phyloP scores from a whole-genome alignment of 345 rosid species.

The Salix arbutifolia region DNA sequence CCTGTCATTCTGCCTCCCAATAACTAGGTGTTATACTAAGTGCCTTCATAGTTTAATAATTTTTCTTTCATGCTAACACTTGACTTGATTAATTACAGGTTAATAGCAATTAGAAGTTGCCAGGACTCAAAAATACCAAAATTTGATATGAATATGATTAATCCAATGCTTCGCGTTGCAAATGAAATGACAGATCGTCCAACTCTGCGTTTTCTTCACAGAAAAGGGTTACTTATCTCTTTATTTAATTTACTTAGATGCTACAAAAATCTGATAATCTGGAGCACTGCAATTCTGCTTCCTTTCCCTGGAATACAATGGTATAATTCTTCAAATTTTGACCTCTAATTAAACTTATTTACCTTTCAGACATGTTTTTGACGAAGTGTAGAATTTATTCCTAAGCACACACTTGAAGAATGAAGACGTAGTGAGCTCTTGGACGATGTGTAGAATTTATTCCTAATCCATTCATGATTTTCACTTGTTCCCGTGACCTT shows the following conservation, averaged over 20 bases:
- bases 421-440: neutral
- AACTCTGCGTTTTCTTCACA: too few relatives aligned
- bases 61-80: too few relatives aligned
- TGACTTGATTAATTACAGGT: too few relatives aligned
- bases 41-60: too few relatives aligned
- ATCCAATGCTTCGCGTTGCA: too few relatives aligned
- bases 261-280: neutral
- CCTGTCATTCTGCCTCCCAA: too few relatives aligned
- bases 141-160: too few relatives aligned
- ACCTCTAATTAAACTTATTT: neutral
- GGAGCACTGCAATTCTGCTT: neutral
- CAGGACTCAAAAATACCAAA: too few relatives aligned
- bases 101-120: too few relatives aligned
- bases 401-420: neutral
- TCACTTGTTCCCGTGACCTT: neutral
- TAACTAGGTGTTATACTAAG: too few relatives aligned
- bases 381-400: neutral
- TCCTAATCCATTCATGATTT: neutral
- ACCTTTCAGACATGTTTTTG: neutral
- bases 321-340: neutral
- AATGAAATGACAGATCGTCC: neutral
- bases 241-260: neutral
- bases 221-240: neutral
- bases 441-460: neutral
- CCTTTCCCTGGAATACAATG: neutral